Percentiles rank a stretch among this genome's conserved stretches.
Conservation (phyloP, 2,329 filamentous ascomycete species). For the Drechmeria coniospora region DNA sequence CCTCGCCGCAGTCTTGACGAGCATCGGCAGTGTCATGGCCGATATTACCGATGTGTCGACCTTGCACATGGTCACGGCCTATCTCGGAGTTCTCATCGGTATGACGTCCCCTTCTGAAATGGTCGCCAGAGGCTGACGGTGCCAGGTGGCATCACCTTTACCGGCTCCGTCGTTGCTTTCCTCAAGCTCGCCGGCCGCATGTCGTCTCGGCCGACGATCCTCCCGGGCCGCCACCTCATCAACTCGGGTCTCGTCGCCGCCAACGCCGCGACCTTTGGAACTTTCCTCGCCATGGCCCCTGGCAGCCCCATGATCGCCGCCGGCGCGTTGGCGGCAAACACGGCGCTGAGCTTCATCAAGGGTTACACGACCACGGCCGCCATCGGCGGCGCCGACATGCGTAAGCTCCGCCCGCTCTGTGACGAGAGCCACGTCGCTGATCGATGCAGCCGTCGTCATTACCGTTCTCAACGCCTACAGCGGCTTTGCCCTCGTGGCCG, state of each 20-base stretch:
- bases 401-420: slow-evolving; percentile 15
- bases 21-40: slow-evolving; percentile 72
- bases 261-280: slow-evolving; percentile 71
- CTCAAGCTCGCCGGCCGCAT: slow-evolving; percentile 72
- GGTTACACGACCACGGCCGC: slow-evolving; percentile 78
- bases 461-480: slow-evolving; percentile 85
- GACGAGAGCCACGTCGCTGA: slow-evolving; percentile 2
- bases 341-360: slow-evolving; percentile 66
- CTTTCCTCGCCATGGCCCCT: slow-evolving; percentile 68
- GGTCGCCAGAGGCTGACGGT: neutral
- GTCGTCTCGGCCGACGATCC: slow-evolving; percentile 57
- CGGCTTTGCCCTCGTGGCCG: slow-evolving; percentile 77
- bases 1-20: slow-evolving; percentile 75
- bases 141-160: slow-evolving; percentile 67
- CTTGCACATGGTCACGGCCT: slow-evolving; percentile 72
- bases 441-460: slow-evolving; percentile 52
- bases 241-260: slow-evolving; percentile 61
- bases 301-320: slow-evolving; percentile 67
- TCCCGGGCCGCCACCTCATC: slow-evolving; percentile 61
- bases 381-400: slow-evolving; percentile 91
- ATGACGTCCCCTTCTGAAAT: slow-evolving; percentile 3
- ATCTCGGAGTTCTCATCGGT: slow-evolving; percentile 73
- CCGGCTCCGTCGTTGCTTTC: slow-evolving; percentile 79
- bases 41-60: slow-evolving; percentile 56
- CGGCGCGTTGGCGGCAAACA: slow-evolving; percentile 60